phyloP scores from a whole-genome alignment of 768 basidiomycete species.

The Lentinula guzmanii region DNA sequence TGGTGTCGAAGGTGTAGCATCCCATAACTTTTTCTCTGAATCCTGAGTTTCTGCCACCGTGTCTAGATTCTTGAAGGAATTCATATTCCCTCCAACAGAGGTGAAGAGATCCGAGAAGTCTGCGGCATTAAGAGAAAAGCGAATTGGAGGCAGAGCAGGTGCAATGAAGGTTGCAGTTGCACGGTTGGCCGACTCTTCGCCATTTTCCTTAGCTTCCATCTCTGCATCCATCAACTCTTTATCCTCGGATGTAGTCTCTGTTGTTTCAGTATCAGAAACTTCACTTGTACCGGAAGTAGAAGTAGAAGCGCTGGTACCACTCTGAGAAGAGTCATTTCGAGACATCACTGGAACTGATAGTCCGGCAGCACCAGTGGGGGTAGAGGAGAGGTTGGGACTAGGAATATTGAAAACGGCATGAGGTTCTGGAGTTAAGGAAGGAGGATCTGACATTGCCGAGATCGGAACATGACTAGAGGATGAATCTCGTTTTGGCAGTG shows the following conservation, averaged over 20 bases:
- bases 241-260: neutral
- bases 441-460: neutral
- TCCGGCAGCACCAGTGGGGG: neutral
- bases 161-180: slow-evolving; percentile 74
- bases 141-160: slow-evolving; percentile 83
- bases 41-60: slow-evolving; percentile 28
- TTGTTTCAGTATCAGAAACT: slow-evolving; percentile 1
- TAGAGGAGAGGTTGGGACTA: neutral
- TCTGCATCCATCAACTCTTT: slow-evolving; percentile 1
- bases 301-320: neutral
- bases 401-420: neutral
- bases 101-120: slow-evolving; percentile 77
- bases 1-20: slow-evolving; percentile 21
- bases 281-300: neutral
- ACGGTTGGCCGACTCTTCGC: neutral
- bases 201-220: neutral
- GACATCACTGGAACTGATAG: neutral
- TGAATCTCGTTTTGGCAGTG: neutral
- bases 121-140: slow-evolving; percentile 79
- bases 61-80: slow-evolving; percentile 38
- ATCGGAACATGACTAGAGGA: slow-evolving; percentile 10
- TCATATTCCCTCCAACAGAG: slow-evolving; percentile 45
- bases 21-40: slow-evolving; percentile 6
- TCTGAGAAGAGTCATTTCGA: neutral
- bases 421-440: slow-evolving; percentile 1